Conservation (phyloP, 176 grass and related monocot genomes). For the Musa acuminata region DNA sequence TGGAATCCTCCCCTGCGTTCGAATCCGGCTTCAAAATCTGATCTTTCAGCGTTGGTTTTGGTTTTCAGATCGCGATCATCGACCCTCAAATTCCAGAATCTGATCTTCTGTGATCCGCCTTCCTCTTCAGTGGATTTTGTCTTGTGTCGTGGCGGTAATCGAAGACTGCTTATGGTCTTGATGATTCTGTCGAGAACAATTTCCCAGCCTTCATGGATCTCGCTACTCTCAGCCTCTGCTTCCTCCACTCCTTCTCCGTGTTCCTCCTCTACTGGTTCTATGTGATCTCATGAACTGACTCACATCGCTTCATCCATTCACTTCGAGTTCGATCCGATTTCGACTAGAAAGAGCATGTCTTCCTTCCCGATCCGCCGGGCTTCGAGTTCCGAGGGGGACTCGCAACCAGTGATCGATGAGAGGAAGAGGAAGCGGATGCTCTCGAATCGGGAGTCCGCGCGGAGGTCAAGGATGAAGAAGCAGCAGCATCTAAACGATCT, state of each 20-base stretch:
- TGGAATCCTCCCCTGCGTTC: background rate
- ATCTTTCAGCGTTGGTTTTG: background rate
- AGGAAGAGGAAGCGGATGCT: slow-evolving; percentile 72
- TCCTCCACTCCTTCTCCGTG: slow-evolving; percentile 92
- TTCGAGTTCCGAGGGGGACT: slow-evolving; percentile 1
- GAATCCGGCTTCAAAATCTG: background rate
- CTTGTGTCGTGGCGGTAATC: background rate
- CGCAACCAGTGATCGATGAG: slow-evolving; percentile 24
- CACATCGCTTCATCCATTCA: background rate
- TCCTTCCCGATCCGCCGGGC: background rate
- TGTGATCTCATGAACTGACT: slow-evolving; percentile 78
- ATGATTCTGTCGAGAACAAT: background rate
- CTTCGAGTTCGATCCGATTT: background rate
- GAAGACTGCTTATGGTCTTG: background rate
- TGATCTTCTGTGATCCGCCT: background rate
- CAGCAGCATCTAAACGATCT: slow-evolving; percentile 84
- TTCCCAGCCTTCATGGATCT: slow-evolving; percentile 70
- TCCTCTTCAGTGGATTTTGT: background rate
- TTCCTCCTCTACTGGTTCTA: slow-evolving; percentile 99
- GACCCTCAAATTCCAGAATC: background rate
- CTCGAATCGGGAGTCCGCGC: slow-evolving; percentile 85
- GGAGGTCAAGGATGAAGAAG: slow-evolving; percentile 78
- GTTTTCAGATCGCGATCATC: background rate
- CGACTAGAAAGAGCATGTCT: background rate
- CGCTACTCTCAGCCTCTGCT: slow-evolving; percentile 53